Evolutionary conservation across 148 eudicot genomes (phyloP).

Genomic region (Spergularia marina): DNA sequence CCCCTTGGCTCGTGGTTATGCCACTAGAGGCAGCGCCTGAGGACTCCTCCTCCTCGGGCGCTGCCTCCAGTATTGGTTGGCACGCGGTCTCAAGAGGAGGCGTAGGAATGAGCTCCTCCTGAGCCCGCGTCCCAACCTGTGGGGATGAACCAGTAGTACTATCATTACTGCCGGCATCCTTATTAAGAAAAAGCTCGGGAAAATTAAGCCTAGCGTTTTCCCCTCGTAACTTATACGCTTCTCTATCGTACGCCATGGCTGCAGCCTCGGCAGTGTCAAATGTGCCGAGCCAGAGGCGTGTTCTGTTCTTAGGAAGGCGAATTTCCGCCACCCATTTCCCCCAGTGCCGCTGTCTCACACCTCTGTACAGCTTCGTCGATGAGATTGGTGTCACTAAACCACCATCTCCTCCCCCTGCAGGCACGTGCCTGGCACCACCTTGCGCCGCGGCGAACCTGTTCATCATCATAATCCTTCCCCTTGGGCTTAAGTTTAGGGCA

Average conservation of each 20-base stretch:
- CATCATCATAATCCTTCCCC: constrained; percentile 75
- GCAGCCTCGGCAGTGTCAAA: constrained; percentile 82
- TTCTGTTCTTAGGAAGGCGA: constrained; percentile 65
- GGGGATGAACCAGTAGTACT: neutral
- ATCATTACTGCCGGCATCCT: constrained; percentile 12
- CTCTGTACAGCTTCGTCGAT: constrained; percentile 62
- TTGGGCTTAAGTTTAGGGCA: constrained; percentile 64
- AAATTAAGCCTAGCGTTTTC: constrained; percentile 73
- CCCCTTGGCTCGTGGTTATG: constrained; percentile 11
- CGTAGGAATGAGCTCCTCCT: neutral
- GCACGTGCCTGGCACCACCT: constrained; percentile 34
- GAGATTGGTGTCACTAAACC: constrained; percentile 23
- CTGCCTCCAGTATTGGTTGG: constrained; percentile 8
- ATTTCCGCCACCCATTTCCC: constrained; percentile 95
- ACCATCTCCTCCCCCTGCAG: constrained; percentile 24
- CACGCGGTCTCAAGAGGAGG: neutral
- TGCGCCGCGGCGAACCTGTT: constrained; percentile 15
- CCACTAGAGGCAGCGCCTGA: constrained; percentile 28
- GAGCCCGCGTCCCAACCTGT: constrained; percentile 1
- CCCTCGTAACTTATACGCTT: constrained; percentile 67
- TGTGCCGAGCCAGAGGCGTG: constrained; percentile 81
- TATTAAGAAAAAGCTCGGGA: constrained; percentile 57
- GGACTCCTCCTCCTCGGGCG: constrained; percentile 17
- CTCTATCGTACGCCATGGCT: constrained; percentile 79
- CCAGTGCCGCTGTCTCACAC: constrained; percentile 86